Conservation (phyloP, 129 eudicot genomes). For the Lonicera japonica region DNA sequence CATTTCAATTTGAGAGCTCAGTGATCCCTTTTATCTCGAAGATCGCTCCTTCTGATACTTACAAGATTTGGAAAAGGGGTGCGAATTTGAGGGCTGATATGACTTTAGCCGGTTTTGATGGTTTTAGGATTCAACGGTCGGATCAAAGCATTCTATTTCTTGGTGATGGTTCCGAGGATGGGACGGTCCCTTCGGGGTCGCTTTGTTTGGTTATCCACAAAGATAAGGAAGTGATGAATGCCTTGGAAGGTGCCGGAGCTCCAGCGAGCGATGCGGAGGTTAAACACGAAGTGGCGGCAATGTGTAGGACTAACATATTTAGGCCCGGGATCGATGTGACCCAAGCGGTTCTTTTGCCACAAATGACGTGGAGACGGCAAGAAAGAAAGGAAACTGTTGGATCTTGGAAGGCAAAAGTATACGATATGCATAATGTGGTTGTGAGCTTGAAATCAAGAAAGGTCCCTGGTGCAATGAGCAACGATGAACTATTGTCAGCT, state of each 20-base stretch:
- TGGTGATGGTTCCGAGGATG: slow-evolving; percentile 87
- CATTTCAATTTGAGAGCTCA: slow-evolving; percentile 87
- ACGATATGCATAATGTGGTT: slow-evolving; percentile 82
- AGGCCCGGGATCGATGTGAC: slow-evolving; percentile 90
- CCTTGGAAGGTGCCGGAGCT: slow-evolving; percentile 87
- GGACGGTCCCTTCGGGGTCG: slow-evolving; percentile 66
- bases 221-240: slow-evolving; percentile 77
- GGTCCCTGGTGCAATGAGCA: slow-evolving; percentile 93
- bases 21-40: slow-evolving; percentile 81
- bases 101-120: slow-evolving; percentile 92
- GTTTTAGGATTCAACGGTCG: slow-evolving; percentile 74
- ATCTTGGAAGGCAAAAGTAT: slow-evolving; percentile 76
- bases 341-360: slow-evolving; percentile 79
- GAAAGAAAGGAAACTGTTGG: slow-evolving; percentile 76
- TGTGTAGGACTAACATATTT: slow-evolving; percentile 84
- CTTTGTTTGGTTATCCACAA: slow-evolving; percentile 73
- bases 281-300: slow-evolving; percentile 66
- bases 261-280: slow-evolving; percentile 75
- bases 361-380: slow-evolving; percentile 64
- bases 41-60: slow-evolving; percentile 89
- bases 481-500: slow-evolving; percentile 67
- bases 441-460: slow-evolving; percentile 75
- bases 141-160: slow-evolving; percentile 80
- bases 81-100: slow-evolving; percentile 85
- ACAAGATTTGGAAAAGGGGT: slow-evolving; percentile 85